phyloP scores from a whole-genome alignment of 2,329 filamentous ascomycete genomes.

The Helotiales sp. region DNA sequence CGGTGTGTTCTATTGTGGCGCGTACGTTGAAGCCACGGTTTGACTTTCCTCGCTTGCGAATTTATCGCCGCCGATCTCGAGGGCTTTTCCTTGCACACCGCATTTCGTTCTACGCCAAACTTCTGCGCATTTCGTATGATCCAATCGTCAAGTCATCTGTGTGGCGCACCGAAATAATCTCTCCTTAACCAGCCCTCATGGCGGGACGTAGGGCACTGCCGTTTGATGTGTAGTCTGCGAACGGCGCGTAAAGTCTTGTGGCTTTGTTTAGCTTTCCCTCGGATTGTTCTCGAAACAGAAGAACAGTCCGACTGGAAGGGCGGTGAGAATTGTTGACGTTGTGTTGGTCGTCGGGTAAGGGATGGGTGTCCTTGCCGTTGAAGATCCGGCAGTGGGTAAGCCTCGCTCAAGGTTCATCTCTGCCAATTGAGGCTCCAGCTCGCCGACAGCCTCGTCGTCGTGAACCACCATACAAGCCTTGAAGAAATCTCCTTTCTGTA shows the following conservation, averaged over 20 bases:
- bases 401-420: too few species aligned
- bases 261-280: background rate
- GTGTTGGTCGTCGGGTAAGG: background rate
- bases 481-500: too few species aligned
- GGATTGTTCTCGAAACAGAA: slow-evolving; percentile 9
- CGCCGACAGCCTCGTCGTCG: background rate
- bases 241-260: background rate
- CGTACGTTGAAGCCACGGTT: background rate
- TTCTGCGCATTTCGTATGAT: background rate
- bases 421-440: too few species aligned
- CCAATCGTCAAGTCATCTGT: background rate
- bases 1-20: background rate
- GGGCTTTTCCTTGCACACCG: background rate
- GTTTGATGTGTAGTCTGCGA: background rate
- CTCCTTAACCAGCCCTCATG: background rate
- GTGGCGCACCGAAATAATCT: background rate
- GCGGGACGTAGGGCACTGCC: slow-evolving; percentile 1
- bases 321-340: background rate
- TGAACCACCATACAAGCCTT: too few species aligned
- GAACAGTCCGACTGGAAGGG: background rate
- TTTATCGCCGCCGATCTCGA: background rate
- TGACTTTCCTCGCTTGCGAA: background rate
- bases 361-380: background rate
- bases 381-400: slow-evolving; percentile 3
- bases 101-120: background rate